A percentile compares a stretch with the other conserved stretches of the same genome.
Evolutionary conservation across 495 filamentous ascomycete species (phyloP).

Genomic region (Tuber melanosporum): DNA sequence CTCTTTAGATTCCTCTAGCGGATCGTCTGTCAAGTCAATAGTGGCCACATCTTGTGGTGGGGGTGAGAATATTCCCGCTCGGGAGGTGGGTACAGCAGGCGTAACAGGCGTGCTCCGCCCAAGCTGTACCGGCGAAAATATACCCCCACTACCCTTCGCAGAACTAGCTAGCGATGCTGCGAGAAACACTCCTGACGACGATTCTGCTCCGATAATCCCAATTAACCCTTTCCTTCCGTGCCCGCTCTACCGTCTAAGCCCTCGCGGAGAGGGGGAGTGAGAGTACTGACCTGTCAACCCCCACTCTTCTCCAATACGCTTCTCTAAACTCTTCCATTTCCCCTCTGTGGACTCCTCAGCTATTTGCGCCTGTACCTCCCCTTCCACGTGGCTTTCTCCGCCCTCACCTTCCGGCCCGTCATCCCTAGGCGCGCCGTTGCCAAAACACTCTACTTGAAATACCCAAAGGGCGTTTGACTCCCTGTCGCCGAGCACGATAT

Average conservation of each 20-base stretch:
- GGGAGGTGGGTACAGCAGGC: conserved; percentile 20
- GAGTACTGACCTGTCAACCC: conserved; percentile 27
- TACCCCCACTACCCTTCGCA: conserved; percentile 1
- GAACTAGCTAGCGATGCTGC: conserved; percentile 33
- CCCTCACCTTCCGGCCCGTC: not conserved
- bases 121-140: not conserved
- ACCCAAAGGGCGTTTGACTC: conserved; percentile 34
- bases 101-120: conserved; percentile 17
- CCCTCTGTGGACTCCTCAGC: conserved; percentile 37
- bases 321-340: conserved; percentile 36
- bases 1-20: conserved; percentile 25
- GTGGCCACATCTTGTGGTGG: conserved; percentile 13
- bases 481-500: conserved; percentile 35
- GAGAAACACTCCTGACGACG: conserved; percentile 26
- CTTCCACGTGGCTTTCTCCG: conserved; percentile 26
- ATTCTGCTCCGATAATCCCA: conserved; percentile 19
- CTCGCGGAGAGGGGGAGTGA: not conserved
- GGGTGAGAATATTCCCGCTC: conserved; percentile 31
- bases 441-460: conserved; percentile 36
- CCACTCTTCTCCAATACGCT: conserved; percentile 34
- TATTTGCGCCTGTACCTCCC: conserved; percentile 33
- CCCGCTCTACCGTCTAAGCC: not conserved
- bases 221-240: not conserved
- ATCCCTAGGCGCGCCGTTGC: not conserved
- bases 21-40: conserved; percentile 39